Evolutionary conservation across 1,284 basidiomycete species (phyloP), one percentile per base, ranked within the genome.

Genomic region (Mrakiaceae sp.): DNA sequence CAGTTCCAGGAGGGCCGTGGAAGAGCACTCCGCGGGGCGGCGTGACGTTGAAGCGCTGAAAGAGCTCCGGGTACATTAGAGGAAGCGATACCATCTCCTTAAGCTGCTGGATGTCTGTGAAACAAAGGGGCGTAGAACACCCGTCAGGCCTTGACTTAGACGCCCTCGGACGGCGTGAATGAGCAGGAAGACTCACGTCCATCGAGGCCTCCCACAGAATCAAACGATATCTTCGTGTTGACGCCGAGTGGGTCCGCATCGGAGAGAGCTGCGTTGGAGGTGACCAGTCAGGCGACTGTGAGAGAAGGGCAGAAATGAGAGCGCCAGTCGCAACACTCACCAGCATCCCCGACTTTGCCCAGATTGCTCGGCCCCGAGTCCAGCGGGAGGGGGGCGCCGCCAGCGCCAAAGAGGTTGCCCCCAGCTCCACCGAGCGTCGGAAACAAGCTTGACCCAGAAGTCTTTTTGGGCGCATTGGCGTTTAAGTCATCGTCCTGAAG

Each of bases 71-170:
- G 73, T 99, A 99, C 6, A 98, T 80, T 0, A 99, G 79, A 0
- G 96, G 96, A 0, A 99, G 82, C 27, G 95, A 82, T 0, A 97
- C 97, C 96, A 99, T 98, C 75, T 99, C 96, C 78, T 98, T 98
- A 68, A 98, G 79, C 48, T 93, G 90, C 73, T 96, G 93, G 69
- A 98, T 96, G 73, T 98, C 88, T 90, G 69, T 66, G 3, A 47
- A 50, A 16, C 5, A 63, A 14, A 50, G 64, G n/a, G 39, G 58
- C 8, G 39, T 5, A 46, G 7, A 10, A 46, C 2, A 47, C 27
- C 27, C 51, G 57, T 62, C 56, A 63, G 67, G 27, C 27, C 27
- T 27, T 27, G 27, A 27, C 27, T 27, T 27, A 1, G 27, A 27
- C 27, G 27, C 27, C 27, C 48, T n/a, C 56, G 47, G 43, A 10